Evolutionary conservation across 768 basidiomycete species (phyloP).

Genomic region (Pilatotrama ljubarskyi): DNA sequence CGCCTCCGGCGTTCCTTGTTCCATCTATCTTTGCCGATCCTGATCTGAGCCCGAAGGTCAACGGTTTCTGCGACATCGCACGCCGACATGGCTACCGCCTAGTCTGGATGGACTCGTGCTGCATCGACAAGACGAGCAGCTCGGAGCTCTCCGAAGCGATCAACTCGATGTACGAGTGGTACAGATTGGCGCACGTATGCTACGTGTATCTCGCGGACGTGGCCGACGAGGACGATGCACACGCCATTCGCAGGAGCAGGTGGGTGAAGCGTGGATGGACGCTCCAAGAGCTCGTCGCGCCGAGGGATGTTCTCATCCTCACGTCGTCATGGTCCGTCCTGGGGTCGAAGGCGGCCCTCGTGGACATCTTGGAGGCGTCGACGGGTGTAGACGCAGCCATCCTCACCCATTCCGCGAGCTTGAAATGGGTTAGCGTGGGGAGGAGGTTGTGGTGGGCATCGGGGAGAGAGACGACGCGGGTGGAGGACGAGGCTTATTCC

Average conservation of each 20-base stretch:
- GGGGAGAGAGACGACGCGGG: too few relatives aligned
- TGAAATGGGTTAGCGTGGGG: background rate
- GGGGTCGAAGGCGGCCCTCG: conserved; percentile 2
- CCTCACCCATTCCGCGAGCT: too few relatives aligned
- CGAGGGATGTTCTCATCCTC: background rate
- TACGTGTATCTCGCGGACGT: conserved; percentile 12
- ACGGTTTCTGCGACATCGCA: background rate
- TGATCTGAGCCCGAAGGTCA: background rate
- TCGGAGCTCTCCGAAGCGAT: too few relatives aligned
- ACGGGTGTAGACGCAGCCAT: background rate
- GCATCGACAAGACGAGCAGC: conserved; percentile 5
- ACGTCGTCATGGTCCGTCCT: conserved; percentile 2
- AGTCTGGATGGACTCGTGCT: conserved; percentile 15
- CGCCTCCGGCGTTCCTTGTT: too few relatives aligned
- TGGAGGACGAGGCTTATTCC: background rate
- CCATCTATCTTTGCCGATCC: background rate
- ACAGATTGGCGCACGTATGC: conserved; percentile 6
- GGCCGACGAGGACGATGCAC: background rate
- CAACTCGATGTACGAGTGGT: conserved; percentile 6
- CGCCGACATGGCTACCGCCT: background rate
- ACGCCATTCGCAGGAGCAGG: background rate
- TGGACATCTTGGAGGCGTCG: background rate
- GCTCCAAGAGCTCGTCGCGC: background rate
- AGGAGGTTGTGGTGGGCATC: background rate
- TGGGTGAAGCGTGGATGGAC: conserved; percentile 11